Percentiles rank a stretch among this genome's conserved stretches.
Evolutionary conservation across 768 basidiomycete genomes (phyloP).

Genomic region (Boletus pseudopeckii): DNA sequence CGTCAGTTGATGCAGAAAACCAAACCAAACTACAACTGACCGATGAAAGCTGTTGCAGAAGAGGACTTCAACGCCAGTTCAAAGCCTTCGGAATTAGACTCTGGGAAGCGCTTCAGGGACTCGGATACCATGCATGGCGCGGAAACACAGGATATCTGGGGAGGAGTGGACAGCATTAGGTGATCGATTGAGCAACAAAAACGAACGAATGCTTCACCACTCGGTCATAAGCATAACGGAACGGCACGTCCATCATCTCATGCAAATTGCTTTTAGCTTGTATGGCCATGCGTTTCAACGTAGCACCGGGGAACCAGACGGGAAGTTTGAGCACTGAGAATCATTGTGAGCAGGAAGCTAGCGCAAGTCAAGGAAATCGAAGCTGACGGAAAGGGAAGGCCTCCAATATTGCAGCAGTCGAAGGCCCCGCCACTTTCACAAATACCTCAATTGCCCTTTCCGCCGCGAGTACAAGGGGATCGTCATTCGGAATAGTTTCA

Average conservation of each 20-base stretch:
- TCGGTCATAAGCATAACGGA: slow-evolving; percentile 28
- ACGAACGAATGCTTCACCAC: slow-evolving; percentile 12
- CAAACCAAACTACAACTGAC: slow-evolving; percentile 11
- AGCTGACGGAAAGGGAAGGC: slow-evolving; percentile 32
- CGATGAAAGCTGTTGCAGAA: slow-evolving; percentile 33
- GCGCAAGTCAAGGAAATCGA: slow-evolving; percentile 2
- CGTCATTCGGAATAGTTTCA: slow-evolving; percentile 26
- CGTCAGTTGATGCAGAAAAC: slow-evolving; percentile 3
- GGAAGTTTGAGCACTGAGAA: slow-evolving; percentile 29
- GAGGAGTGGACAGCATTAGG: neutral
- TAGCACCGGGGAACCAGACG: slow-evolving; percentile 37
- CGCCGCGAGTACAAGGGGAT: slow-evolving; percentile 30
- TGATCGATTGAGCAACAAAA: neutral
- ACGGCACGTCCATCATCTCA: slow-evolving; percentile 30
- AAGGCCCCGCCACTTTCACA: slow-evolving; percentile 22
- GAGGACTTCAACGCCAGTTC: slow-evolving; percentile 29
- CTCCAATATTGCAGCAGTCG: slow-evolving; percentile 27
- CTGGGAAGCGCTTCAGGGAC: slow-evolving; percentile 22
- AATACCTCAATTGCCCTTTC: slow-evolving; percentile 29
- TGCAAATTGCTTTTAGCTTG: slow-evolving; percentile 28
- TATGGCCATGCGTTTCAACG: slow-evolving; percentile 27
- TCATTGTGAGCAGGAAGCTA: slow-evolving; percentile 11
- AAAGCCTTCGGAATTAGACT: slow-evolving; percentile 19
- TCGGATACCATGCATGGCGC: slow-evolving; percentile 31
- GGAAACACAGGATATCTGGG: slow-evolving; percentile 22